Base-by-base conservation (phyloP, 2,329 filamentous ascomycete genomes). In the Aspergillus sp. region DNA sequence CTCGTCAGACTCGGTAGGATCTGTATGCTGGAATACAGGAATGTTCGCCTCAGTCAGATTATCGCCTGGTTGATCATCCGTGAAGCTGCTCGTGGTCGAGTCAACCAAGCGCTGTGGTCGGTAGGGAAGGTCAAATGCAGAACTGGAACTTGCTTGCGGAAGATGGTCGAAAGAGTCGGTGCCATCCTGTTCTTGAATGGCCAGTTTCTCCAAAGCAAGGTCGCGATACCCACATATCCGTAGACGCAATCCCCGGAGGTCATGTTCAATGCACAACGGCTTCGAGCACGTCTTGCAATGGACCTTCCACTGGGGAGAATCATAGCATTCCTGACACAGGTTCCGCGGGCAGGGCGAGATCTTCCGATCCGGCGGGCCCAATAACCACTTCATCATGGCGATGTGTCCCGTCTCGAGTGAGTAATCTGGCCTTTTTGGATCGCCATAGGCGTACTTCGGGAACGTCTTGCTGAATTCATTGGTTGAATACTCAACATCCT, bases 281-380 rank as follows among this genome's bases (percentile, higher is more conserved):
- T 72, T 77, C 37, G 77, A 77, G 64, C 79, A 82, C 39, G 69
- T 72, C 56, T 77, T 76, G 60, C 79, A 82, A 35, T 76, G 72
- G n/a, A 81, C 73, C 55, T 79, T 80, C 79, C 79, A 82, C 43
- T 76, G 72, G 42, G 77, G 75, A n/a, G 74, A 76, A 25, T 74
- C 71, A 53, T 79, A 79, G 59, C 79, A 82, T 49, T 80, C 76
- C 45, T 78, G 72, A 57, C 79, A 82, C 15, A 82, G 60, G 42
- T 77, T 78, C 39, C 79, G 73, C 2, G 79, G 79, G 57, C 74
- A 80, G 20, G 70, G 73, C 60, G 59, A 78, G 49, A 60, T 66
- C 65, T 59, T 61, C 65, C 67, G 60, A 61, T 63, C 72, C 12
- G 75, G 70, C 1, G 73, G 72, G 3, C 73, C 73, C 23, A 79